Conservation (phyloP, 148 eudicot genomes). For the Rhododendron simsii region DNA sequence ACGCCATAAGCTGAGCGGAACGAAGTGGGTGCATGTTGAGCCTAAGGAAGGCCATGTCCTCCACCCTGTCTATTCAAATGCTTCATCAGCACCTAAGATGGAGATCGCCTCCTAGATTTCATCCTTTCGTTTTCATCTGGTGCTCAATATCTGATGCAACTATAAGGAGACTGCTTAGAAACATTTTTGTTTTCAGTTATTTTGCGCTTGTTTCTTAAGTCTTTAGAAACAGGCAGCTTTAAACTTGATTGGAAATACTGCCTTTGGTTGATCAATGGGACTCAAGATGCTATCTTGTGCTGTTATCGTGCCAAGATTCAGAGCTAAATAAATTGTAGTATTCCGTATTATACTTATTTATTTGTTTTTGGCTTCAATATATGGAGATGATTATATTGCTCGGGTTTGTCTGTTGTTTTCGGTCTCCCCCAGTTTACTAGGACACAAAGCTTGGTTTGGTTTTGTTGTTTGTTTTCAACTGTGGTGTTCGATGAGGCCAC, state of each 20-base stretch:
- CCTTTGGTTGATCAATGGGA: background rate
- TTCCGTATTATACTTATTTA: background rate
- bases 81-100: slow-evolving; percentile 16
- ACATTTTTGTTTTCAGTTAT: background rate
- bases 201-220: background rate
- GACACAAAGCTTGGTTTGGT: background rate
- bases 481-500: background rate
- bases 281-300: background rate
- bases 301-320: background rate
- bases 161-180: background rate
- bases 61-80: slow-evolving; percentile 65
- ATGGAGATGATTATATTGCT: background rate
- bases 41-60: slow-evolving; percentile 77
- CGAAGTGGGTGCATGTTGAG: slow-evolving; percentile 88
- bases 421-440: background rate
- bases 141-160: background rate
- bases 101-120: slow-evolving; percentile 22
- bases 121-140: background rate
- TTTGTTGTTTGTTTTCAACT: background rate
- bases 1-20: slow-evolving; percentile 64
- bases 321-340: background rate
- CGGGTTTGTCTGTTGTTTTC: background rate
- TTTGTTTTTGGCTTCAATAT: background rate
- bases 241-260: background rate
- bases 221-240: background rate